Base-by-base conservation (phyloP, 345 rosid species). In the Turnera subulata region DNA sequence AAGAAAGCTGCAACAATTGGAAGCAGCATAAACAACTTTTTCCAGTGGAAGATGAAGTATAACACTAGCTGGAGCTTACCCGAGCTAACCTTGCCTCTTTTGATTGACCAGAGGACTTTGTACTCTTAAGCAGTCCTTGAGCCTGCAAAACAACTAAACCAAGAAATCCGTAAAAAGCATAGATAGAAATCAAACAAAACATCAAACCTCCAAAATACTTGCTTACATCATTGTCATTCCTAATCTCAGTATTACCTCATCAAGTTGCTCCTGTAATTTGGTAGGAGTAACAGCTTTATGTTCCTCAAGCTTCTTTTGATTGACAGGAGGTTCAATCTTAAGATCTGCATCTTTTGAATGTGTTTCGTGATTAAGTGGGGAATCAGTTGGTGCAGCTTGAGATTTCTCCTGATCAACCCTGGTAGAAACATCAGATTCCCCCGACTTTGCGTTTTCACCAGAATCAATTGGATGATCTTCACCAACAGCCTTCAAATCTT, bases 61-160 rank as follows among this genome's bases (percentile, higher is more conserved):
- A 11, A 37, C 12, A 21, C 12, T 18, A 59, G 21, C 15, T 50
- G 44, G 51, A 65, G 55, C 91, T 80, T 84, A 90, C 99, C 89
- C 93, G 89, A 60, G 97, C 91, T 76, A 94, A 68, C 66, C 99
- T 82, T 54, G 99, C 97, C 77, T 94, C 99, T 74, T 94, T 94
- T 55, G 99, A 94, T 76, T 82, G 92, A 58, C 97, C 99, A 55
- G 88, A 82, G 62, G 97, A 73, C 70, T 70, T 68, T 53, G 97
- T 71, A 69, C 81, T 83, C 79, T 94, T 85, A 53, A 94, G 85
- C 70, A 94, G 77, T 58, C 91, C 88, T 73, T 94, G 96, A 81
- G 99, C 99, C 97, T 90, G 80, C 48, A 74, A 23, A 71, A 59
- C 75, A 77, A 57, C 56, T 23, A 59, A 50, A 67, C 44, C 32